Conservation (phyloP, 306 rosid genomes). For the Amphicarpaea edgeworthii region DNA sequence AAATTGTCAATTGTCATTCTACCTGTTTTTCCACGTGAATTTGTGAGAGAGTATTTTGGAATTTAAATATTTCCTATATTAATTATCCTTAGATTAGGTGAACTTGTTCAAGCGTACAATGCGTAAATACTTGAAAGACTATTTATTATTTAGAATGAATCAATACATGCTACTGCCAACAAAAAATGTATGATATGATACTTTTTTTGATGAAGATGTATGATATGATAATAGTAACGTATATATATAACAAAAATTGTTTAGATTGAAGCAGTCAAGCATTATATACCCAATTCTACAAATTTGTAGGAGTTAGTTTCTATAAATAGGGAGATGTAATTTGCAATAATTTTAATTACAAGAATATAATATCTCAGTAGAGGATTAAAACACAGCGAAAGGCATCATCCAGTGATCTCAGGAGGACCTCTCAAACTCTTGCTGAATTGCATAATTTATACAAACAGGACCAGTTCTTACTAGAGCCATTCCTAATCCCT, state of each 20-base stretch:
- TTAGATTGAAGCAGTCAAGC: conserved; percentile 47
- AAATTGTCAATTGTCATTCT: neutral
- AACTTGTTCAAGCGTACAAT: neutral
- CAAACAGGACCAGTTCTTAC: conserved; percentile 5
- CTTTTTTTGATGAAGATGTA: no score
- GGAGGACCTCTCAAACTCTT: conserved; percentile 16
- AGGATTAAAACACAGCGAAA: conserved; percentile 28
- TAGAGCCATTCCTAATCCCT: neutral
- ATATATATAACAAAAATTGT: neutral
- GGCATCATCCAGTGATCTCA: conserved; percentile 21
- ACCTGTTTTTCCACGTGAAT: neutral
- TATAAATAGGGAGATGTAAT: conserved; percentile 27
- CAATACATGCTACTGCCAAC: neutral
- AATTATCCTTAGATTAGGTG: neutral
- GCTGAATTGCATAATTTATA: conserved; percentile 27
- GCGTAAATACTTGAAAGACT: neutral
- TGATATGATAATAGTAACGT: neutral
- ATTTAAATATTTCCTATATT: neutral
- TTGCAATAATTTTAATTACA: neutral
- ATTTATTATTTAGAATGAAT: neutral
- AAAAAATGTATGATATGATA: neutral
- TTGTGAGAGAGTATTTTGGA: neutral
- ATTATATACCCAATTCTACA: neutral
- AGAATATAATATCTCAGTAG: conserved; percentile 30
- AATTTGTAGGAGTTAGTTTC: conserved; percentile 42